Evolutionary conservation across 1,284 basidiomycete genomes (phyloP), one percentile per base, ranked within the genome.

Genomic region (Irpex rosettiformis): DNA sequence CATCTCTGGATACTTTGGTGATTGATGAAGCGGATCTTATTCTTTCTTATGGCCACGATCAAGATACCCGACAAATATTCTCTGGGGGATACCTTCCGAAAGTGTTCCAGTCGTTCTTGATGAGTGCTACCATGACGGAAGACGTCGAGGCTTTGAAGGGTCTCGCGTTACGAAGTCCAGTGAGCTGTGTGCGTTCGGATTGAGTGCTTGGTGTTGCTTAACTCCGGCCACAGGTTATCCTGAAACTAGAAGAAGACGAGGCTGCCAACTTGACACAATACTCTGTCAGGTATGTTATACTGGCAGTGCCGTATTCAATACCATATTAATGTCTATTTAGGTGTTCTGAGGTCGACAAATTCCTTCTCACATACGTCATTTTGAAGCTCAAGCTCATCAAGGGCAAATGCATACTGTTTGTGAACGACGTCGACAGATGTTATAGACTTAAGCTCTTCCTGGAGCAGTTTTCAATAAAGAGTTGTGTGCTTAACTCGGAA

Each of bases 1-100:
- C 77, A 24, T 78, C 76, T 0, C 77, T 99, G 24, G 90, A 95
- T 58, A 91, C 92, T 16, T 84, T 99, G 13, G 93, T 97, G 21
- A 94, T 99, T 61, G 97, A 99, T 72, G 97, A 99, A 76, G 97
- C 97, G 10, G 97, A 99, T 72, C 84, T 99, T 27, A 93, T 99
- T 57, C 81, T 99, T 7, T 98, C 96, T 0, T 99, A 99, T 71
- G 97, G 97, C 4, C 94, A 99, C 69, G 91, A 96, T 65, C 90
- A 93, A 65, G 95, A 98, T 66, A 84, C 98, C 45, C 86, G 88
- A 42, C 83, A 91, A 58, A 91, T 99, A 52, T 86, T 98, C 64
- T 81, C 80, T 55, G 90, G 89, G 21, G 77, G 78, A 1, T 88
- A 84, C 67, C 80, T 99, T 4, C 95, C 96, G 11, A 91, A 89